Base-by-base conservation (phyloP, 345 rosid species). In the Draba incana region DNA sequence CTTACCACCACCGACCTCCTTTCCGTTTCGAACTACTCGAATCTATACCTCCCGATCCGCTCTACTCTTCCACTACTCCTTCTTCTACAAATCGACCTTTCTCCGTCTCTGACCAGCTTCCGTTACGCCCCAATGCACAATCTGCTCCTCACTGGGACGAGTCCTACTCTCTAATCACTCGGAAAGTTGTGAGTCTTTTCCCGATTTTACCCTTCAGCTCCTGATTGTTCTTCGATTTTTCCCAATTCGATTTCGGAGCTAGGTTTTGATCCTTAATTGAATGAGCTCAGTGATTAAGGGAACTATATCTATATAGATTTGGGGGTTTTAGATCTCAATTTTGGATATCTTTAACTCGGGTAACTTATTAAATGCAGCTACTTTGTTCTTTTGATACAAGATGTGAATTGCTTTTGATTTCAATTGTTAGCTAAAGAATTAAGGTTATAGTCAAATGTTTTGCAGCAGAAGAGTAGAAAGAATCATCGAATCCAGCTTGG, bases 391-490 rank as follows among this genome's bases (percentile, higher is more conserved):
- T 33, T 33, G 37, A 33, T 20, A 20, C 20, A 20, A 20, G 20
- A 20, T 20, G 20, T 20, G 20, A 20, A 20, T 20, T 20, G 20
- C 20, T 20, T 20, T 20, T 20, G 20, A 20, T 20, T 20, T 20
- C 20, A 20, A 20, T 20, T 20, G 20, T 20, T 20, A 20, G 20
- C 20, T 20, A 20, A 20, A 20, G 20, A 20, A 20, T 20, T 20
- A 20, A 20, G 20, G 20, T 20, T 20, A 20, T 27, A 10, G 59
- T 55, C 10, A 27, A 16, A 28, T 53, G 44, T 35, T 8, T 70
- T 65, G 80, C 84, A 86, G 90, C 65, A 81, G 75, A 80, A 60
- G 20, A 76, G 80, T 58, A 55, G 55, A 38, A 76, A 70, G 62
- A 75, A 80, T 61, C 61, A 38, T 46, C 67, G 60, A 48, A 66